Evolutionary conservation across 1,284 basidiomycete genomes (phyloP).

Genomic region (Fomitopsis schrenkii): DNA sequence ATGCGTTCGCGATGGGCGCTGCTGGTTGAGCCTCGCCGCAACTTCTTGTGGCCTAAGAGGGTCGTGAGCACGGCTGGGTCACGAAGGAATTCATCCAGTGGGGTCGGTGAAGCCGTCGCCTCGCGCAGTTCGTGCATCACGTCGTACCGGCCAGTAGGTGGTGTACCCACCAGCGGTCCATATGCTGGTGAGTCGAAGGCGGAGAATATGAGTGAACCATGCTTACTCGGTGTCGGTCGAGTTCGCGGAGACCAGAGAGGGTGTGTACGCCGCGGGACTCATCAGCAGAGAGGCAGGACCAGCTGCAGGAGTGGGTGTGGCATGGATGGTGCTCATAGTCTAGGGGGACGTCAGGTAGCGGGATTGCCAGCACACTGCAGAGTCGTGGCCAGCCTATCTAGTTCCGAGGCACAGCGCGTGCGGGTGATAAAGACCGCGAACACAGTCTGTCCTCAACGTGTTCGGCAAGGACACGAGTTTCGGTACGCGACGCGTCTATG

Average conservation of each 20-base stretch:
- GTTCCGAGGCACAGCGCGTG: background rate
- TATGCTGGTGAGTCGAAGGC: background rate
- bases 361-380: slow-evolving; percentile 2
- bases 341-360: background rate
- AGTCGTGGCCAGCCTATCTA: background rate
- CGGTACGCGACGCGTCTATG: slow-evolving; percentile 1
- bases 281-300: background rate
- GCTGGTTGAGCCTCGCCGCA: slow-evolving; percentile 21
- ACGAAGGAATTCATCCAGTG: slow-evolving; percentile 29
- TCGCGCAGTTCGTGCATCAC: slow-evolving; percentile 26
- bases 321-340: slow-evolving; percentile 1
- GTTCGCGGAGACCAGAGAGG: background rate
- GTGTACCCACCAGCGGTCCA: slow-evolving; percentile 3
- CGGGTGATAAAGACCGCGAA: slow-evolving; percentile 3
- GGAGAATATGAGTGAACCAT: background rate
- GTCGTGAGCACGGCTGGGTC: slow-evolving; percentile 26
- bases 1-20: slow-evolving; percentile 15
- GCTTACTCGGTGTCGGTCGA: slow-evolving; percentile 5
- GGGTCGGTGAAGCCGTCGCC: slow-evolving; percentile 27
- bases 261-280: background rate
- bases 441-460: slow-evolving; percentile 7
- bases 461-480: slow-evolving; percentile 5
- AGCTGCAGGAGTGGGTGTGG: background rate
- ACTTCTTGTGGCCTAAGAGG: slow-evolving; percentile 25
- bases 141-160: slow-evolving; percentile 13